These are phyloP conservation scores for Phytophthora crassamura DNA, from an alignment of 352 stramenopile genomes.

Conservation along the genomic window DNA sequence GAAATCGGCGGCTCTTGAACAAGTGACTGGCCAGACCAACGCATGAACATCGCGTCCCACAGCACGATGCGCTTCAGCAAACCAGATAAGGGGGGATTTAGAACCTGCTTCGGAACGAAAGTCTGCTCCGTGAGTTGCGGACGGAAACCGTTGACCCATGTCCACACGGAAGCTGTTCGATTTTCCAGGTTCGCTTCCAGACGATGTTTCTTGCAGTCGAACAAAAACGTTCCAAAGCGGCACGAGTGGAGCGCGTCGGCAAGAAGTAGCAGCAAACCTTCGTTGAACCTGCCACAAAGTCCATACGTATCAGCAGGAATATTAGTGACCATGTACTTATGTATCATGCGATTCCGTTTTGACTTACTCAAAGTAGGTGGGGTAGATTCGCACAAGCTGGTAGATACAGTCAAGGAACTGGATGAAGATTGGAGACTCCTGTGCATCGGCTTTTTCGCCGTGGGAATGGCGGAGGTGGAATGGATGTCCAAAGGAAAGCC, in stretches of 20 bases:
- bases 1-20: conserved; percentile 48
- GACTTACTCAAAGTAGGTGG: conserved; percentile 94
- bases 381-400: conserved; percentile 92
- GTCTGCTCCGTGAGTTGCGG: conserved; percentile 62
- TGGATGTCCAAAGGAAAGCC: conserved; percentile 81
- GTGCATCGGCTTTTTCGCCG: conserved; percentile 78
- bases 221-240: conserved; percentile 98
- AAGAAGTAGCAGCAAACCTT: conserved; percentile 91
- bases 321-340: no score
- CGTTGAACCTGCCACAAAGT: conserved; percentile 88
- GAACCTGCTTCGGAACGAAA: conserved; percentile 53
- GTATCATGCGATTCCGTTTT: neutral
- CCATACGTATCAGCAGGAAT: no score
- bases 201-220: conserved; percentile 93
- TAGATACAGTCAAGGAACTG: conserved; percentile 88
- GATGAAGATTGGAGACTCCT: conserved; percentile 88
- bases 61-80: conserved; percentile 70
- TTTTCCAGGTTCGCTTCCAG: conserved; percentile 61
- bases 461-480: conserved; percentile 84
- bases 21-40: conserved; percentile 73
- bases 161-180: conserved; percentile 80
- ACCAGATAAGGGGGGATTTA: conserved; percentile 65
- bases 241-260: conserved; percentile 97
- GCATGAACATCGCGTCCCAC: conserved; percentile 79
- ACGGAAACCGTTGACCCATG: conserved; percentile 83